Evolutionary conservation across 345 rosid genomes (phyloP).

Genomic region (Hibiscus syriacus): DNA sequence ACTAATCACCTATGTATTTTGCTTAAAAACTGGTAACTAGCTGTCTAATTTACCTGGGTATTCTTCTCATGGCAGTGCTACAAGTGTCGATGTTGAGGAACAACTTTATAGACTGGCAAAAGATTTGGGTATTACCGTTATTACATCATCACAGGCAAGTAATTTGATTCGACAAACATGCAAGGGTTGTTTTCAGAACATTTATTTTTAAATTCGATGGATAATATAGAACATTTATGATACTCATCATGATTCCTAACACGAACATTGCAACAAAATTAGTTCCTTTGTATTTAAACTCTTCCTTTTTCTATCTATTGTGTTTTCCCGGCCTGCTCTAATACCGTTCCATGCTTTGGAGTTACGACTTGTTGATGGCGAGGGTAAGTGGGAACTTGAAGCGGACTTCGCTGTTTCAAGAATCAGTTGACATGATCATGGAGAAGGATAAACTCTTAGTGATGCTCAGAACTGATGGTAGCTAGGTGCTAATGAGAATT

Average conservation of each 20-base stretch:
- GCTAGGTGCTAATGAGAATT: neutral
- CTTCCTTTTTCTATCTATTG: neutral
- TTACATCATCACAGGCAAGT: conserved; percentile 90
- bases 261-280: neutral
- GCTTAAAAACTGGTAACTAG: neutral
- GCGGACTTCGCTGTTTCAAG: neutral
- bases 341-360: no score
- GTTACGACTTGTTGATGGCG: no score
- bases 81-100: conserved; percentile 94
- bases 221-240: neutral
- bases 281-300: neutral
- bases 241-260: neutral
- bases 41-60: neutral
- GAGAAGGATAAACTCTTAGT: neutral
- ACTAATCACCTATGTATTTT: conserved; percentile 4
- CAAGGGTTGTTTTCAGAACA: neutral
- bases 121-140: no score
- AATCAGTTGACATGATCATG: neutral
- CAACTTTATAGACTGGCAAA: conserved; percentile 90
- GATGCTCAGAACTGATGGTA: neutral
- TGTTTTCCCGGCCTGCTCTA: no score
- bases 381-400: no score
- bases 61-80: conserved; percentile 51
- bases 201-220: neutral
- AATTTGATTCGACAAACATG: neutral